A percentile compares a stretch with the other conserved stretches of the same genome.
Conservation (phyloP, 1,139 yeast species). For the Sugiyamaella pinicola region DNA sequence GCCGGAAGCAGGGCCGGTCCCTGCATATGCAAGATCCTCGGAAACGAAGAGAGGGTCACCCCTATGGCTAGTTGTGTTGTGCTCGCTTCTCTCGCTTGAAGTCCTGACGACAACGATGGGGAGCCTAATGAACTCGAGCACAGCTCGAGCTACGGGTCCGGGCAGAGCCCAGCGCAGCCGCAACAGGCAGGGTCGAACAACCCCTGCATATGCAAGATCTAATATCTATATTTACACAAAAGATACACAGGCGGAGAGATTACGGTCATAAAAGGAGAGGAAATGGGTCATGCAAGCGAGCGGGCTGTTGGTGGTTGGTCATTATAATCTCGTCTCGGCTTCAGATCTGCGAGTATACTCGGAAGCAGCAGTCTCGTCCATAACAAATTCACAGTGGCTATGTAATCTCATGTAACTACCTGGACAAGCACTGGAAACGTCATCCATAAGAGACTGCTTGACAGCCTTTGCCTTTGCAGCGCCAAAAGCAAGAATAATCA, state of each 20-base stretch:
- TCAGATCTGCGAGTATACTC: slow-evolving; percentile 26
- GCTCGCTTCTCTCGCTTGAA: no score
- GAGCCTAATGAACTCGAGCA: no score
- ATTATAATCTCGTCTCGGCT: slow-evolving; percentile 21
- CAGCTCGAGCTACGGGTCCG: no score
- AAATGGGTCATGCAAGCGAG: slow-evolving; percentile 11
- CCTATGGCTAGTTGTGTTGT: no score
- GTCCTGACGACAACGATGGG: no score
- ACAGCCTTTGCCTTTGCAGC: slow-evolving; percentile 37
- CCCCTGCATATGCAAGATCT: no score
- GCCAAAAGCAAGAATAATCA: slow-evolving; percentile 44
- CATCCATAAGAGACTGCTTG: slow-evolving; percentile 32
- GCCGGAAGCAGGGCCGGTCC: no score
- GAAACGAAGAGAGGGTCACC: no score
- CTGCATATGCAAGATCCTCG: no score
- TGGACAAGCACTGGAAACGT: slow-evolving; percentile 35
- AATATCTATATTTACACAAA: slow-evolving; percentile 7
- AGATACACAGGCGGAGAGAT: no score
- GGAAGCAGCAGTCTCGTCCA: slow-evolving; percentile 33
- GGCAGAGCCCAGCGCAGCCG: no score
- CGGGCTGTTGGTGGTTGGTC: background rate
- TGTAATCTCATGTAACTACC: slow-evolving; percentile 37
- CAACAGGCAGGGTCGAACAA: no score
- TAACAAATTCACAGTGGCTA: slow-evolving; percentile 30
- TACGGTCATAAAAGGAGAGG: slow-evolving; percentile 10